Base-by-base conservation (phyloP, 2,329 filamentous ascomycete genomes). In the Fusarium mundagurra region DNA sequence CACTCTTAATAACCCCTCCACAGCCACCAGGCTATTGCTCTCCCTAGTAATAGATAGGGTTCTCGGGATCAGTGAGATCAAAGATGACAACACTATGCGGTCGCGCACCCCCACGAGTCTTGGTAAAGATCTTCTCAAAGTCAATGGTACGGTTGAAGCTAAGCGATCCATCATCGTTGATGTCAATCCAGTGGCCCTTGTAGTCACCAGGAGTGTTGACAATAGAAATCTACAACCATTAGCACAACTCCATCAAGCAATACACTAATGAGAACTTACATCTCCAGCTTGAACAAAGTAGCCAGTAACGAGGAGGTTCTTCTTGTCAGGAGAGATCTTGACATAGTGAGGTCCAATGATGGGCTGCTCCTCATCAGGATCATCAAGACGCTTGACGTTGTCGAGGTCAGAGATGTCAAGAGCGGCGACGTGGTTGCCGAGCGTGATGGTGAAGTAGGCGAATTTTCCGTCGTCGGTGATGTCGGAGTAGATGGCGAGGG, bases 271-370 rank as follows among this genome's bases (percentile, higher is more conserved):
- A 24, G 0, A 12, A 55, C 78, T 75, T 77, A 82, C 82, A 69
- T 89, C 87, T 33, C 89, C 89, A 16, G 86, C 88, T 81, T 92
- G 89, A 6, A 92, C 88, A 76, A 92, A 92, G 83, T 92, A 92
- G 60, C 90, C 90, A n/a, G 88, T 90, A 20, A 91, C 89, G 5
- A 91, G 84, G 22, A 92, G 80, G 78, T 91, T 88, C 84, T 90
- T 90, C 84, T 91, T 89, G 72, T 91, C 90, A 0, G 90, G 89
- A 9, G 88, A 88, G 67, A 92, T 84, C 83, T 91, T 92, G 82
- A 92, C 83, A 75, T 91, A 92, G 82, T 92, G 90, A 1, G 89
- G 89, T 2, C 89, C 89, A 60, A 91, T 84, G 67, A 88, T 89
- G 27, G 88, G 88, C 79, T 92, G 90, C 36, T 84, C 80, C 79